phyloP scores from a whole-genome alignment of 2,329 filamentous ascomycete species.

The Pseudogymnoascus sp. region DNA sequence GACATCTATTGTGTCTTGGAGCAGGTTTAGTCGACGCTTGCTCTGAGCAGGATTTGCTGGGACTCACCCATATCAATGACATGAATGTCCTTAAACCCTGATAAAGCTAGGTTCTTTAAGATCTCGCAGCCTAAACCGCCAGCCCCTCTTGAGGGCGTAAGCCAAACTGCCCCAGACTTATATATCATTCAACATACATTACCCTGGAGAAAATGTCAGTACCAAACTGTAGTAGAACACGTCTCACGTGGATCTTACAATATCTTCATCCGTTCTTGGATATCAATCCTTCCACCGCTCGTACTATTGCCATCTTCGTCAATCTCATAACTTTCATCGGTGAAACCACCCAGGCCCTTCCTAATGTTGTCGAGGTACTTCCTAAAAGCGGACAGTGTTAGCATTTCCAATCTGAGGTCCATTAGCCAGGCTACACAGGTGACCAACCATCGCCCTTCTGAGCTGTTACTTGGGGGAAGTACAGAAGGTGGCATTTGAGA shows the following conservation, averaged over 20 bases:
- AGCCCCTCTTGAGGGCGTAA: constrained; percentile 59
- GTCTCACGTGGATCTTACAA: constrained; percentile 41
- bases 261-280: constrained; percentile 64
- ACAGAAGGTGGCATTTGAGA: neutral
- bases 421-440: neutral
- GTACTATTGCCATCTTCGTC: neutral
- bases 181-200: constrained; percentile 35
- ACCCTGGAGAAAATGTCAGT: constrained; percentile 26
- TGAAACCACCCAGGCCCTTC: constrained; percentile 71
- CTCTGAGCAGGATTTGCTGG: neutral
- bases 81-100: constrained; percentile 93
- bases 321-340: constrained; percentile 47
- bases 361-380: constrained; percentile 72
- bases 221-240: neutral
- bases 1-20: constrained; percentile 87
- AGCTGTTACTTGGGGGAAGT: neutral
- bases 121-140: constrained; percentile 95
- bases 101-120: constrained; percentile 89
- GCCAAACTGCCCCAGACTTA: neutral
- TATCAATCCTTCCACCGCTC: constrained; percentile 22
- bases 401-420: neutral
- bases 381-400: neutral
- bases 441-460: neutral
- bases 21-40: constrained; percentile 11
- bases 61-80: constrained; percentile 94